Evolutionary conservation across 2,329 filamentous ascomycete genomes (phyloP).

Genomic region (Talaromyces islandicus): DNA sequence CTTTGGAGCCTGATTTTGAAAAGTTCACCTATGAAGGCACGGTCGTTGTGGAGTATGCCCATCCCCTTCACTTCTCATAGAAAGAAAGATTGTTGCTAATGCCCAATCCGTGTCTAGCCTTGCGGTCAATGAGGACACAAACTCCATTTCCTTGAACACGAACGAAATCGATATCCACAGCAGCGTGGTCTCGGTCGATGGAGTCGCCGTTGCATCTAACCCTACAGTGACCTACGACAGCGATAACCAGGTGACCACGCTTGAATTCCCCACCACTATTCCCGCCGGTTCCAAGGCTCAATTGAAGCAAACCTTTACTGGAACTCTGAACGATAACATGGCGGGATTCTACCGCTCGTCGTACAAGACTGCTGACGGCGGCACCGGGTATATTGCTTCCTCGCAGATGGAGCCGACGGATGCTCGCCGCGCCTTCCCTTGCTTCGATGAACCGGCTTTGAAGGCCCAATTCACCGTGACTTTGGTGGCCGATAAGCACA

Average conservation of each 20-base stretch:
- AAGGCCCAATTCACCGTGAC: conserved; percentile 92
- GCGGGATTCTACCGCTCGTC: conserved; percentile 95
- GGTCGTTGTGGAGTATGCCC: conserved; percentile 68
- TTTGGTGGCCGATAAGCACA: conserved; percentile 78
- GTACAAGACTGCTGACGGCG: conserved; percentile 77
- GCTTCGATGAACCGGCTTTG: conserved; percentile 90
- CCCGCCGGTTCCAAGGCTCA: conserved; percentile 70
- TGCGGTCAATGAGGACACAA: conserved; percentile 77
- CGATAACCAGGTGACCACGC: conserved; percentile 71
- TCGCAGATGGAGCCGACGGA: conserved; percentile 97
- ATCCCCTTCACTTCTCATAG: neutral
- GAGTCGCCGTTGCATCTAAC: conserved; percentile 53
- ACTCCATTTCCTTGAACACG: conserved; percentile 79
- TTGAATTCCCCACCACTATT: conserved; percentile 70
- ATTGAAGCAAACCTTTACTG: conserved; percentile 71
- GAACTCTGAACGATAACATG: conserved; percentile 87
- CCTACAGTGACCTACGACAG: conserved; percentile 69
- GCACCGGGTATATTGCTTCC: conserved; percentile 75
- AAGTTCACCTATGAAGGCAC: conserved; percentile 82
- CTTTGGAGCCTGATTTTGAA: conserved; percentile 82
- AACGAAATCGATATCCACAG: conserved; percentile 78
- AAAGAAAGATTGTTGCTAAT: conserved; percentile 9
- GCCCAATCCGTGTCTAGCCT: conserved; percentile 42
- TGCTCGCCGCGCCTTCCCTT: conserved; percentile 85
- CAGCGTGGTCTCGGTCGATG: conserved; percentile 59